Base-by-base conservation (phyloP, 192 early-diverging fungal genomes). In the Mycoemilia scoparia region DNA sequence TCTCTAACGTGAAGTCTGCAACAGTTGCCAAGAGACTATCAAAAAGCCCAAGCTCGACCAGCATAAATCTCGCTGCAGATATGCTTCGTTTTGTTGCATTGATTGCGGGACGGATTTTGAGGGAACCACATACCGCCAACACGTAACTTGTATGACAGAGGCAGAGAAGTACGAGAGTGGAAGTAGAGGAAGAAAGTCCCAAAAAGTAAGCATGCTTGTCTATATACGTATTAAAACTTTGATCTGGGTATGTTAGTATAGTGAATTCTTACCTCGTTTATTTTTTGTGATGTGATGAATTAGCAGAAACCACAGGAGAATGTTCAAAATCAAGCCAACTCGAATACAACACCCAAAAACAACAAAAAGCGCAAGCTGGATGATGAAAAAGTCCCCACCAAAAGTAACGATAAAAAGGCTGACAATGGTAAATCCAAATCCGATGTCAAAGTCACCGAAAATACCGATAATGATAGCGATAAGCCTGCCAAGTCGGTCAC, bases 11-110 rank as follows among this genome's bases (percentile, higher is more conserved):
- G n/a, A n/a, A n/a, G 69, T 71, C 24, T 82, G 79, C 48, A 76
- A 78, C 49, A 61, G 52, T 23, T 82, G 79, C 45, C 69, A 74
- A 36, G 76, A 83, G 49, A 82, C 83, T 30, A 51, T 97, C n/a
- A 97, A 93, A 58, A 93, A 93, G 68, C 70, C 79, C 23, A 93
- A 93, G 51, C 66, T 88, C 4, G 84, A 87, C 38, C 66, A 70
- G 39, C 92, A 97, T 55, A 50, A 50, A 13, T 49, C 69, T 40
- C 75, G 84, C n/a, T 96, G 92, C 54, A 64, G 60, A 21, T 47
- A 76, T 24, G 80, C 87, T n/a, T 65, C 71, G 32, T 92, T 82
- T 54, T 74, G 79, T 12, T 93, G 88, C 54, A 76, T 93, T 40
- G 92, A 96, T 56, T 96, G 91, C 53, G 69, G 69, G 6, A 67